Evolutionary conservation across 2,329 filamentous ascomycete genomes (phyloP).

Genomic region (Helminthosporium solani): DNA sequence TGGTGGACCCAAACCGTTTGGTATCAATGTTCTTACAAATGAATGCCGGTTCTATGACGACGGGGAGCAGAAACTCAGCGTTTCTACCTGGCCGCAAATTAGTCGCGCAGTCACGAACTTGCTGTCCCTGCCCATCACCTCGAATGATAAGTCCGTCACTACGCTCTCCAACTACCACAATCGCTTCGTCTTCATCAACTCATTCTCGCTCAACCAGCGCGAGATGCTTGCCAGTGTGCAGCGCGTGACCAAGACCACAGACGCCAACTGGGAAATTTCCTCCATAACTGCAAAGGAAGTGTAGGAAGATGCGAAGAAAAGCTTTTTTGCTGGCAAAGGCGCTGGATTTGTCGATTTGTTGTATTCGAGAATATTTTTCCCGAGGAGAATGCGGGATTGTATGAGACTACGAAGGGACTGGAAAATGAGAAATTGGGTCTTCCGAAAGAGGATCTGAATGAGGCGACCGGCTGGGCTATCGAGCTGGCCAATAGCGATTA

Average conservation of each 20-base stretch:
- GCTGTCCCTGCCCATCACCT: constrained; percentile 38
- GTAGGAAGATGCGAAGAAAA: constrained; percentile 51
- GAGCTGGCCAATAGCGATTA: constrained; percentile 44
- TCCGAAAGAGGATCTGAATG: constrained; percentile 60
- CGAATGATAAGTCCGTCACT: constrained; percentile 8
- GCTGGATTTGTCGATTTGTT: constrained; percentile 49
- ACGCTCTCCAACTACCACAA: constrained; percentile 20
- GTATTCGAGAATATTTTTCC: constrained; percentile 43
- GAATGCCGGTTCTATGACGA: constrained; percentile 30
- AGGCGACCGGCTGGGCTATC: constrained; percentile 54
- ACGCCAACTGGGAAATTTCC: constrained; percentile 61
- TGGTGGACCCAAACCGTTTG: constrained; percentile 26
- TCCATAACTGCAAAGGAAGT: constrained; percentile 51
- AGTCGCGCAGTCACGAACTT: constrained; percentile 54
- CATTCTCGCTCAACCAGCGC: constrained; percentile 50
- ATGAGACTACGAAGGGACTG: constrained; percentile 12
- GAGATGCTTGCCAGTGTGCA: constrained; percentile 66
- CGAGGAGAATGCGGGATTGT: constrained; percentile 17
- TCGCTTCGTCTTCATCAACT: constrained; percentile 32
- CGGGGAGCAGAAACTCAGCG: constrained; percentile 40
- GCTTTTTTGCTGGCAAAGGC: constrained; percentile 47
- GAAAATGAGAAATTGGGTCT: constrained; percentile 59
- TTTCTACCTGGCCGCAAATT: constrained; percentile 60
- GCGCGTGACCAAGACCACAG: constrained; percentile 57
- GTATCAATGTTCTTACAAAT: constrained; percentile 41